phyloP scores from a whole-genome alignment of 192 early-diverging fungal genomes.

The Entomortierella chlamydospora region DNA sequence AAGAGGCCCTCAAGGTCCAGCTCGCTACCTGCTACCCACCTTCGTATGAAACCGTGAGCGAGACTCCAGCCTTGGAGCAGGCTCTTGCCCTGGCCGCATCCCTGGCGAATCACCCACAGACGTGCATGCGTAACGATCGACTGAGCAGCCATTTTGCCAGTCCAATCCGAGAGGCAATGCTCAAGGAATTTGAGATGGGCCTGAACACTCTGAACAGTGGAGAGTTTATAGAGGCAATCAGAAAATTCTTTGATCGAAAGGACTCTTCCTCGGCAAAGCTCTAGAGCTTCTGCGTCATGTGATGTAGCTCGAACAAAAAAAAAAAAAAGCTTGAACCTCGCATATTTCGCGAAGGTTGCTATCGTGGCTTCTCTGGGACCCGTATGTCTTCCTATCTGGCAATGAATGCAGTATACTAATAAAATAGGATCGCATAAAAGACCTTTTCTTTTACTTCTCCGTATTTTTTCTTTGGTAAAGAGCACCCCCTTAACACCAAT shows the following conservation, averaged over 20 bases:
- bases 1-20: slow-evolving; percentile 50
- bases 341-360: too few species aligned
- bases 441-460: too few species aligned
- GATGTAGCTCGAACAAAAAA: background rate
- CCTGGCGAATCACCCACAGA: slow-evolving; percentile 56
- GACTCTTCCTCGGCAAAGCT: background rate
- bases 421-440: too few species aligned
- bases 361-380: too few species aligned
- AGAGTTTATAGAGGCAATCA: slow-evolving; percentile 48
- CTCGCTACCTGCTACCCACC: slow-evolving; percentile 50
- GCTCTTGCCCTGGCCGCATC: slow-evolving; percentile 42
- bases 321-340: too few species aligned
- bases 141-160: slow-evolving; percentile 34
- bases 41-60: slow-evolving; percentile 33
- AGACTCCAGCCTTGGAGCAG: slow-evolving; percentile 42
- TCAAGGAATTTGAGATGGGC: slow-evolving; percentile 55
- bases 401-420: too few species aligned
- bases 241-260: slow-evolving; percentile 29
- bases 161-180: slow-evolving; percentile 55
- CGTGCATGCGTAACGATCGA: slow-evolving; percentile 59
- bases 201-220: slow-evolving; percentile 49
- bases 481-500: too few species aligned
- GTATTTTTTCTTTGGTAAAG: background rate
- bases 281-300: background rate
- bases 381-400: too few species aligned